phyloP scores from a whole-genome alignment of 108 stramenopile genomes.

The Skeletonema marinoi region DNA sequence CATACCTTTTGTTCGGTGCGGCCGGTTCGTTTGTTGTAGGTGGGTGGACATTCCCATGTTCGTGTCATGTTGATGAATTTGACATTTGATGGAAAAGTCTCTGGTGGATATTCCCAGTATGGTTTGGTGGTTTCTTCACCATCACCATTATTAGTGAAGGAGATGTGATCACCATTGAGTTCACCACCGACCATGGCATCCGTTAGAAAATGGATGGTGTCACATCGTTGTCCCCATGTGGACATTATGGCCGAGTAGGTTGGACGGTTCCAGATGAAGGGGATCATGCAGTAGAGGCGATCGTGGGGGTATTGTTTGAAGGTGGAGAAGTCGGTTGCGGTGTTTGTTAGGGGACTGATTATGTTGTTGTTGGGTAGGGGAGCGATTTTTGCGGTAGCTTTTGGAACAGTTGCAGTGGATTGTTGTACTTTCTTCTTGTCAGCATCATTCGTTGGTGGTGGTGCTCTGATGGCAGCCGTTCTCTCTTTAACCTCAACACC shows the following conservation, averaged over 20 bases:
- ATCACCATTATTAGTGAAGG: not conserved
- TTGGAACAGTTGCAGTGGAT: too few species aligned
- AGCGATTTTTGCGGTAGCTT: too few species aligned
- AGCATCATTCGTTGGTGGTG: too few species aligned
- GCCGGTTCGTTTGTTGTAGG: not conserved
- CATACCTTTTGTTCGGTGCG: constrained; percentile 38
- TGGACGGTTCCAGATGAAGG: constrained; percentile 29
- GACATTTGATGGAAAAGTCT: constrained; percentile 47
- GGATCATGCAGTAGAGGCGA: constrained; percentile 41
- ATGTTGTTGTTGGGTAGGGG: not conserved
- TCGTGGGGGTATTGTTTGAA: constrained; percentile 9
- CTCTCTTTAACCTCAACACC: too few species aligned
- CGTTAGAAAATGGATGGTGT: constrained; percentile 40
- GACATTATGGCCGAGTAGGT: constrained; percentile 36
- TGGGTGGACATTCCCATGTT: constrained; percentile 32
- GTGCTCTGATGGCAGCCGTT: too few species aligned
- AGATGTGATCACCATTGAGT: not conserved
- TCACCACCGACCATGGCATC: constrained; percentile 33
- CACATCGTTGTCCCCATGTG: constrained; percentile 52
- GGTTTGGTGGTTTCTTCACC: constrained; percentile 14
- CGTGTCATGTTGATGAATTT: constrained; percentile 53
- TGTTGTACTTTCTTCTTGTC: too few species aligned
- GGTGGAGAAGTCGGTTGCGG: not conserved
- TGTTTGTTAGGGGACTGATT: not conserved
- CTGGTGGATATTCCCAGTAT: constrained; percentile 43